These are phyloP conservation scores for Fusarium oxysporum DNA, from an alignment of 2,329 filamentous ascomycete genomes.

Conservation along the genomic window DNA sequence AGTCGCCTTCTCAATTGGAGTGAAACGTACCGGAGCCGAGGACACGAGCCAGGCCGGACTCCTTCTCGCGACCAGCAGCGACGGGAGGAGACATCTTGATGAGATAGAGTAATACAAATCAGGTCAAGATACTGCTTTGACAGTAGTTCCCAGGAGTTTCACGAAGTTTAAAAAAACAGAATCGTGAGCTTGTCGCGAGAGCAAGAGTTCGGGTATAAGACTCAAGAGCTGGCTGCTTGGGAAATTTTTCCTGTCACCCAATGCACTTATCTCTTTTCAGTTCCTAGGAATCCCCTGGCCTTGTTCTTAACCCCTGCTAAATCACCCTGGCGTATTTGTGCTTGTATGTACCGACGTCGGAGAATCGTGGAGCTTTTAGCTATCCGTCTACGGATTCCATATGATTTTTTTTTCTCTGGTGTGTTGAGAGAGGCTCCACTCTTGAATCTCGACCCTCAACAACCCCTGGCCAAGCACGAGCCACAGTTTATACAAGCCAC, in stretches of 20 bases:
- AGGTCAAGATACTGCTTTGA: conserved; percentile 5
- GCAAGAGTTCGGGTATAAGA: conserved; percentile 20
- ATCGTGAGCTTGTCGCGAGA: conserved; percentile 27
- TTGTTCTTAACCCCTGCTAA: conserved; percentile 36
- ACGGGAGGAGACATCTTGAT: conserved; percentile 70
- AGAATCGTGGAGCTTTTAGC: conserved; percentile 28
- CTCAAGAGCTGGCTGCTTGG: conserved; percentile 21
- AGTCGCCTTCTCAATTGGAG: conserved; percentile 17
- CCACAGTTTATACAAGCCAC: conserved; percentile 15
- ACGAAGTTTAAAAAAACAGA: conserved; percentile 5
- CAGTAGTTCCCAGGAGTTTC: conserved; percentile 13
- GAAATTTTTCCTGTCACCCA: conserved; percentile 44
- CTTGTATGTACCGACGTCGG: conserved; percentile 45
- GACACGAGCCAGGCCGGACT: conserved; percentile 89
- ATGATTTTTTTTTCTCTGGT: conserved; percentile 21
- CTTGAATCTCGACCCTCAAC: background rate
- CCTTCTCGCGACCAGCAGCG: conserved; percentile 70
- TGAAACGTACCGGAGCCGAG: conserved; percentile 82
- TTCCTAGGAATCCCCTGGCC: conserved; percentile 13
- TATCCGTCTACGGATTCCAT: conserved; percentile 1
- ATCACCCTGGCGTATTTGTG: conserved; percentile 24
- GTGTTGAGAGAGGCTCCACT: conserved; percentile 4
- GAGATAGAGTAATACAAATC: background rate
- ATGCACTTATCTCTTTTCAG: conserved; percentile 36
- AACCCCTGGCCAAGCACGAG: background rate